Base-by-base conservation (phyloP, 768 basidiomycete genomes). In the Galerina sulciceps region DNA sequence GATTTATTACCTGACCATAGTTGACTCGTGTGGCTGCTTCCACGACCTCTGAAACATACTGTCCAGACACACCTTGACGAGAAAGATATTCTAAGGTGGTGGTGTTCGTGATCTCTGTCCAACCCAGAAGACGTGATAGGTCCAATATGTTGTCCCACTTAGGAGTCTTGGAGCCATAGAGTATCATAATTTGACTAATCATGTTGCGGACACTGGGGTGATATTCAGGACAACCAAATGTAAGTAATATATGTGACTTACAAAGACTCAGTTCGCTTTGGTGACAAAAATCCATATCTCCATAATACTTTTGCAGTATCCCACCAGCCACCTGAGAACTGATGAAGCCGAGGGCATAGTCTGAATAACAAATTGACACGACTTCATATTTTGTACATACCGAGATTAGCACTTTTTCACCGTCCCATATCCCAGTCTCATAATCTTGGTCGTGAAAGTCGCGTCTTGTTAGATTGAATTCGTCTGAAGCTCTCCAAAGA, bases 21-120 rank as follows among this genome's bases (percentile, higher is more conserved):
- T 94, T 95, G 40, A 93, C 91, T 38, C 93, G 81, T 8, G 91
- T 91, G 2, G 88, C 85, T 3, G 85, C 90, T 53, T 93, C 92
- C 34, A 94, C 79, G 45, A 96, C 73, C 73, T 98, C 95, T 23
- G 75, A 75, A 4, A 84, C 76, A 74, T 87, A 96, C 46, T 76
- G 75, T 40, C 78, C 68, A 31, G 82, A 75, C 37, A 95, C 79
- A 18, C 84, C 85, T 15, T 84, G 76, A 10, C 72, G 65, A 10
- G 75, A 69, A 41, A 91, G 79, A 70, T 85, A 91, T 10, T 87
- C 84, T 10, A 76, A 72, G 0, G 84, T 84, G 9, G 83, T 85
- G 48, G 80, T 79, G 9, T 79, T 78, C 0, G 81, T 69, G 41
- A 87, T 62, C 17, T 77, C 69, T 34, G 73, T 69, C 83, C 85